A percentile compares a stretch with the other conserved stretches of the same genome.
Conservation (phyloP, 2,329 filamentous ascomycete species). For the Didymella sp. region DNA sequence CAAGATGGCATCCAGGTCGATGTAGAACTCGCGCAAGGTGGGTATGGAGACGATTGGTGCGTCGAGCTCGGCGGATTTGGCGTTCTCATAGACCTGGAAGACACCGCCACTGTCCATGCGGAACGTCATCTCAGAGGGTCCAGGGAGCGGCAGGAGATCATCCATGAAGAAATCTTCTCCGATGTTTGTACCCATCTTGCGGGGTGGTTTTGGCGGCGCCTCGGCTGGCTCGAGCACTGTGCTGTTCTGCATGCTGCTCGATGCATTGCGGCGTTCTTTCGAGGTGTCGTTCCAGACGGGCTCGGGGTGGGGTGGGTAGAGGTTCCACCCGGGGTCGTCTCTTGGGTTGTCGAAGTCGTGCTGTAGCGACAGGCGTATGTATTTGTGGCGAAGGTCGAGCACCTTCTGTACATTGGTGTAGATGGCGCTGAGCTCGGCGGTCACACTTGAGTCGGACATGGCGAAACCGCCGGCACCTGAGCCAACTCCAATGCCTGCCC, state of each 20-base stretch:
- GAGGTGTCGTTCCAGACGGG: conserved; percentile 79
- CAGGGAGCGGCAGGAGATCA: conserved; percentile 77
- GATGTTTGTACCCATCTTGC: conserved; percentile 89
- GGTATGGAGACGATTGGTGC: conserved; percentile 83
- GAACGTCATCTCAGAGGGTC: conserved; percentile 73
- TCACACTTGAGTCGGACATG: conserved; percentile 78
- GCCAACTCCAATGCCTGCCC: conserved; percentile 66
- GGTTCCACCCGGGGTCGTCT: conserved; percentile 80
- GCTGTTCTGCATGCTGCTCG: conserved; percentile 50
- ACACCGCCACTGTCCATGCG: conserved; percentile 83
- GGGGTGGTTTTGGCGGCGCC: conserved; percentile 57
- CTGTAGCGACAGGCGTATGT: conserved; percentile 85
- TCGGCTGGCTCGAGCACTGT: conserved; percentile 42
- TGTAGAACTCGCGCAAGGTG: conserved; percentile 92
- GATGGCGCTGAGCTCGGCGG: conserved; percentile 82
- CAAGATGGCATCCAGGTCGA: conserved; percentile 87
- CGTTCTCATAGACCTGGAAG: conserved; percentile 86
- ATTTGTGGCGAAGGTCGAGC: conserved; percentile 86
- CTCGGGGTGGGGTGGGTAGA: conserved; percentile 90
- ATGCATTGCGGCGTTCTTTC: conserved; percentile 53
- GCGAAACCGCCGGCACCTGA: conserved; percentile 69
- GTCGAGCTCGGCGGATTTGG: conserved; percentile 66
- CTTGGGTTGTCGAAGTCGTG: conserved; percentile 84
- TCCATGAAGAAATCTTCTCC: conserved; percentile 90
- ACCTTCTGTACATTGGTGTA: conserved; percentile 90